Conservation (phyloP, 2,329 filamentous ascomycete genomes). For the Amylocarpus encephaloides region DNA sequence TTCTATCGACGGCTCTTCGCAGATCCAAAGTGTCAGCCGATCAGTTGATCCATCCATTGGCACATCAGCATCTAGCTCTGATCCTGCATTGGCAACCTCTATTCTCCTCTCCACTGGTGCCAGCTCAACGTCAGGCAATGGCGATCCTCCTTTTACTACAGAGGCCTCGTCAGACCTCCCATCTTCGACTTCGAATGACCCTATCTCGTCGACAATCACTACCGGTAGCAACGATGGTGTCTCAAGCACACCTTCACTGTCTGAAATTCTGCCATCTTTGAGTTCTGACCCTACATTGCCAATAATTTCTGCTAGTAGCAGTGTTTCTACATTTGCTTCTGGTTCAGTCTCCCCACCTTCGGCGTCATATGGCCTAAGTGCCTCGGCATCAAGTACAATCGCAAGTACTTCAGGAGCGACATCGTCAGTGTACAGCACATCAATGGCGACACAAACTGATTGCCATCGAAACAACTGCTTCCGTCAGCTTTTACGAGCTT, state of each 20-base stretch:
- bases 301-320: not conserved
- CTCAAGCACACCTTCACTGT: not conserved
- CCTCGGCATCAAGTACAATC: not conserved
- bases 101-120: no score
- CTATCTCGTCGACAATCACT: not conserved
- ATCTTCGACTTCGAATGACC: conserved; percentile 1
- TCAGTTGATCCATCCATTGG: no score
- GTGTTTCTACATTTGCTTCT: no score
- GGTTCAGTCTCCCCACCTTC: not conserved
- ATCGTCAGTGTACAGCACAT: conserved; percentile 1
- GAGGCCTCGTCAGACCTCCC: not conserved
- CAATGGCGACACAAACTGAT: conserved; percentile 6
- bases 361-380: not conserved
- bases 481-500: conserved; percentile 20
- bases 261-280: not conserved
- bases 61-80: no score
- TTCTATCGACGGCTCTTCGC: not conserved
- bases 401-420: not conserved
- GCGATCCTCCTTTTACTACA: not conserved
- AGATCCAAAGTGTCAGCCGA: no score
- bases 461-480: conserved; percentile 26
- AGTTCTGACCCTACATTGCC: not conserved
- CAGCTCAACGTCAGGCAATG: not conserved
- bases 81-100: no score
- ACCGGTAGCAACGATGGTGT: not conserved